Percentiles rank a stretch among this genome's conserved stretches.
Conservation (phyloP, 441 rosid species). For the Brassica hybrid region DNA sequence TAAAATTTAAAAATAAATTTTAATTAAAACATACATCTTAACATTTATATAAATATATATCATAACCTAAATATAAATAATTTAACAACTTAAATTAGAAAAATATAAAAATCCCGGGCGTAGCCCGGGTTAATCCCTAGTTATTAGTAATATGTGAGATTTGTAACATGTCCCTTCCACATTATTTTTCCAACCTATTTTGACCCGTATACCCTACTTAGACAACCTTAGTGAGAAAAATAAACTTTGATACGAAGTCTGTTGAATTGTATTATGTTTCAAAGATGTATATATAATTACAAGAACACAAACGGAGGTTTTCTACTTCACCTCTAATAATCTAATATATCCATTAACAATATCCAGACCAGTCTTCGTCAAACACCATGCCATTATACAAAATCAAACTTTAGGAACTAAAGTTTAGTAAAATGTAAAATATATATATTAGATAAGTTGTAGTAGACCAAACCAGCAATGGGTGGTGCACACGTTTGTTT, state of each 20-base stretch:
- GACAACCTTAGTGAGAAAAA: background rate
- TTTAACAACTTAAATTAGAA: no score
- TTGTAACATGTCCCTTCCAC: background rate
- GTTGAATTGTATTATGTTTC: background rate
- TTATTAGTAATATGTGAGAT: no score
- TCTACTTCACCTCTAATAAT: background rate
- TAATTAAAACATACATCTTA: no score
- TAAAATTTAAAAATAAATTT: no score
- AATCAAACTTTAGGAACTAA: background rate
- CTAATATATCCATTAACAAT: background rate
- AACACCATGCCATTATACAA: background rate
- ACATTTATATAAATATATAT: no score
- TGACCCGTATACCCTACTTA: background rate
- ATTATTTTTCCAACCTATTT: background rate
- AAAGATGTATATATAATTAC: background rate
- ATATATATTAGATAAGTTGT: constrained; percentile 8
- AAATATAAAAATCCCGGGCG: no score
- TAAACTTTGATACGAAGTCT: background rate
- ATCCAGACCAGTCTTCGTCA: constrained; percentile 1
- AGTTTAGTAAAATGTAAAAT: background rate
- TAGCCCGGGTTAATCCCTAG: no score
- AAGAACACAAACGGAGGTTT: background rate
- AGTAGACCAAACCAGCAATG: constrained; percentile 23
- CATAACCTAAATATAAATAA: no score
- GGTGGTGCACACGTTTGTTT: constrained; percentile 34